These are phyloP conservation scores for Aspergillus incahuasiensis DNA, from an alignment of 495 filamentous ascomycete species.

Conservation along the genomic window DNA sequence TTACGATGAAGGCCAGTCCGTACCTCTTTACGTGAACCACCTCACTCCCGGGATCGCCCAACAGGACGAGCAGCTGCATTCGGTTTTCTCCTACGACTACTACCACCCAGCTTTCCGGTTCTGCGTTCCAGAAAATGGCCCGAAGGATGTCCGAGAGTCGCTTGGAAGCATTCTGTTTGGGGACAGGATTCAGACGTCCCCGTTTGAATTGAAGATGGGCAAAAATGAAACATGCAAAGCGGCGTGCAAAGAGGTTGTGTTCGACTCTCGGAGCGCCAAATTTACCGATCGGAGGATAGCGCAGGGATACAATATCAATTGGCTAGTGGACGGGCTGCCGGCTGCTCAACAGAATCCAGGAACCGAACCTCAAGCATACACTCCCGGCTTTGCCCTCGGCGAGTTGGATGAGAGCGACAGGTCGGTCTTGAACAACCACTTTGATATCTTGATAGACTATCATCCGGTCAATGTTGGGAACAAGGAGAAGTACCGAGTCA, in stretches of 20 bases:
- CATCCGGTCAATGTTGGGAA: conserved; percentile 60
- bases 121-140: conserved; percentile 71
- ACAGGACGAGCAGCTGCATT: conserved; percentile 71
- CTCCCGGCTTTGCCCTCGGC: conserved; percentile 85
- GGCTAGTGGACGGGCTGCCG: conserved; percentile 90
- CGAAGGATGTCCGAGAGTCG: conserved; percentile 74
- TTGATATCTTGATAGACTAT: conserved; percentile 89
- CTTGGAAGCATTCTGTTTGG: conserved; percentile 95
- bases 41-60: conserved; percentile 79
- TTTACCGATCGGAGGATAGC: conserved; percentile 80
- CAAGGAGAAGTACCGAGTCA: conserved; percentile 71
- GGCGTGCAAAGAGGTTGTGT: conserved; percentile 61
- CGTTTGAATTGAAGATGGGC: conserved; percentile 80
- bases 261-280: conserved; percentile 60
- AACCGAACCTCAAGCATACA: conserved; percentile 73
- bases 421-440: conserved; percentile 81
- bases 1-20: conserved; percentile 67
- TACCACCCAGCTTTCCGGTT: conserved; percentile 84
- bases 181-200: conserved; percentile 88
- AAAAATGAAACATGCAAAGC: conserved; percentile 81
- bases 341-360: conserved; percentile 76
- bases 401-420: conserved; percentile 49
- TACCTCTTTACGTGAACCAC: conserved; percentile 89
- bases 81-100: conserved; percentile 93
- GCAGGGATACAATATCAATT: conserved; percentile 86